Conservation (phyloP, 805 yeast species). For the Teunomyces gatunensis region DNA sequence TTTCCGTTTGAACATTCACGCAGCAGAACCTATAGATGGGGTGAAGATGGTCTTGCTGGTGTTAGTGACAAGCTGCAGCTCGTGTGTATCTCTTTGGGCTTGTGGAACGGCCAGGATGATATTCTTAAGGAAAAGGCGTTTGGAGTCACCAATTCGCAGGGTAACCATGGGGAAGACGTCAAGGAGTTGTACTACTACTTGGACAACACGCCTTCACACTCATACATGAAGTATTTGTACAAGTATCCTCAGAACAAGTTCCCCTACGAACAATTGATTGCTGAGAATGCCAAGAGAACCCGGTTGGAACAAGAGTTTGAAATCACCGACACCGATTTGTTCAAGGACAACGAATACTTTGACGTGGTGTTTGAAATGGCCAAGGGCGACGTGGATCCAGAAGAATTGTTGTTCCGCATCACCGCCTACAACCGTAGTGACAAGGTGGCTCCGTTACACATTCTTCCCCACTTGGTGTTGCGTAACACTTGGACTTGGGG, state of each 20-base stretch:
- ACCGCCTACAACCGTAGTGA: conserved; percentile 85
- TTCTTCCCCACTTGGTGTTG: conserved; percentile 78
- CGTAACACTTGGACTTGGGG: conserved; percentile 97
- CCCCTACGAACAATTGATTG: conserved; percentile 75
- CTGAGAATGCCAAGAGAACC: conserved; percentile 62
- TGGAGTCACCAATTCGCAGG: conserved; percentile 90
- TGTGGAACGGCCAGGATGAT: conserved; percentile 89
- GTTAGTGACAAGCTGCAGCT: conserved; percentile 79
- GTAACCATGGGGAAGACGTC: conserved; percentile 95
- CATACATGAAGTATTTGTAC: conserved; percentile 87
- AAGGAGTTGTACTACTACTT: conserved; percentile 81
- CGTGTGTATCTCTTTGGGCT: conserved; percentile 73
- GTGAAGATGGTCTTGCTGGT: conserved; percentile 94
- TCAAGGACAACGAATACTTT: conserved; percentile 73
- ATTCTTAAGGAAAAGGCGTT: conserved; percentile 81
- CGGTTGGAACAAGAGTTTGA: conserved; percentile 76
- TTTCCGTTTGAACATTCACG: conserved; percentile 84
- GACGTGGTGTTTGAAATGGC: conserved; percentile 91
- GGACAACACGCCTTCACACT: conserved; percentile 91
- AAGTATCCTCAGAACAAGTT: conserved; percentile 86
- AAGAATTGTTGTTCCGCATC: conserved; percentile 75
- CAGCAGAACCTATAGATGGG: conserved; percentile 87
- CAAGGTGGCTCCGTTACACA: conserved; percentile 83
- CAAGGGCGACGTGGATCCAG: conserved; percentile 75
- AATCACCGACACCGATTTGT: conserved; percentile 74